Percentiles rank a stretch among this genome's conserved stretches.
Evolutionary conservation across 2,329 filamentous ascomycete species (phyloP).

Genomic region (Fonsecaea nubica): DNA sequence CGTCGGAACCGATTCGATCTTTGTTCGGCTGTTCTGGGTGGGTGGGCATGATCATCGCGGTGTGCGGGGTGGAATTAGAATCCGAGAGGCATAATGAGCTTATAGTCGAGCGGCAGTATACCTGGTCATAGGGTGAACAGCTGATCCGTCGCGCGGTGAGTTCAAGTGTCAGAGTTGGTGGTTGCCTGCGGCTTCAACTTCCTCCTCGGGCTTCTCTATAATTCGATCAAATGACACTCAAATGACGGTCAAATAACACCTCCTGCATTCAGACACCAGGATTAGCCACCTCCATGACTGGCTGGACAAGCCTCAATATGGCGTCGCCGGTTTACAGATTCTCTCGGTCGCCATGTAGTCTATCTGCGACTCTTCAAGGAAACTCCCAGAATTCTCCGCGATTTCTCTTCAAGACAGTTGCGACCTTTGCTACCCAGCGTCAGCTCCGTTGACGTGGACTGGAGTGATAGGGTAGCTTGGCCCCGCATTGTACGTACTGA

Average conservation of each 20-base stretch:
- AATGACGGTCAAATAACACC: neutral
- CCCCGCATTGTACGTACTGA: constrained; percentile 1
- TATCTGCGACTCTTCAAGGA: neutral
- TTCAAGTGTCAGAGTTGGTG: no score
- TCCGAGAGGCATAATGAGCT: neutral
- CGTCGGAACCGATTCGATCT: neutral
- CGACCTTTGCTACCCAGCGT: neutral
- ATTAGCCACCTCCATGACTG: neutral
- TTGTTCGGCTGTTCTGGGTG: neutral
- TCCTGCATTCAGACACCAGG: neutral
- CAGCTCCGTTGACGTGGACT: neutral
- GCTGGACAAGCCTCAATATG: neutral
- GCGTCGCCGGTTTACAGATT: neutral
- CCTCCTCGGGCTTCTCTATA: neutral
- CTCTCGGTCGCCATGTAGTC: neutral
- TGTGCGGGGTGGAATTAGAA: neutral
- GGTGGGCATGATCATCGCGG: neutral
- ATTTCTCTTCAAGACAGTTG: neutral
- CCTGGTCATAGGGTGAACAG: no score
- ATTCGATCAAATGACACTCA: neutral
- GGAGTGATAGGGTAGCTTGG: neutral
- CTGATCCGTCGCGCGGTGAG: no score
- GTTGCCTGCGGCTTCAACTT: no score
- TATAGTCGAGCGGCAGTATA: neutral
- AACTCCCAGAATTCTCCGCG: neutral